Evolutionary conservation across 2,329 filamentous ascomycete genomes (phyloP).

Genomic region (Colletotrichum sublineola): DNA sequence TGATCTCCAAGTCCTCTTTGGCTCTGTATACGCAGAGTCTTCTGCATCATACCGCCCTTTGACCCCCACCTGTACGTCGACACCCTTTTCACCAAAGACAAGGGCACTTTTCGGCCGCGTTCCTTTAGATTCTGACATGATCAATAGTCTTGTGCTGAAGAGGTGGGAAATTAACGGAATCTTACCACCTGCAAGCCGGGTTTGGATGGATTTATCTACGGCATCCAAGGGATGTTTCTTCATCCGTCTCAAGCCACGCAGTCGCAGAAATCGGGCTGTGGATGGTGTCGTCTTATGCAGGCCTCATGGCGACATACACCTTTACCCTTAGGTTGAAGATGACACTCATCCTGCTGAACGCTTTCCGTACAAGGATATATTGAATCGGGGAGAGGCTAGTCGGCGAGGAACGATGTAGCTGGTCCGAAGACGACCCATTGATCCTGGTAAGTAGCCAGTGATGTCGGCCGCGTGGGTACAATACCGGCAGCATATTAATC

Average conservation of each 20-base stretch:
- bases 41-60: conserved; percentile 7
- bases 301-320: conserved; percentile 37
- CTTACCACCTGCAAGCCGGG: neutral
- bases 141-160: neutral
- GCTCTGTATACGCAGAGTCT: conserved; percentile 51
- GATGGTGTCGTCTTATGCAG: conserved; percentile 29
- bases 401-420: neutral
- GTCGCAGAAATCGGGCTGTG: neutral
- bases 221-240: neutral
- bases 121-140: conserved; percentile 18
- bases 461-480: neutral
- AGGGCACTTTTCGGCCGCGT: neutral
- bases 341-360: neutral
- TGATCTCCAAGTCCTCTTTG: conserved; percentile 56
- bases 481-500: neutral
- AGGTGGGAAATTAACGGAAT: neutral
- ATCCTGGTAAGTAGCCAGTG: neutral
- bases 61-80: neutral
- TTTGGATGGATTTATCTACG: neutral
- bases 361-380: too few relatives aligned
- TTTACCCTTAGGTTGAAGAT: neutral
- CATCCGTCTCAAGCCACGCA: neutral
- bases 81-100: neutral
- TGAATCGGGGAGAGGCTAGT: neutral
- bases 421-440: too few relatives aligned